Conservation (phyloP, 2,329 filamentous ascomycete genomes). For the Neocatenulostroma microsporum region DNA sequence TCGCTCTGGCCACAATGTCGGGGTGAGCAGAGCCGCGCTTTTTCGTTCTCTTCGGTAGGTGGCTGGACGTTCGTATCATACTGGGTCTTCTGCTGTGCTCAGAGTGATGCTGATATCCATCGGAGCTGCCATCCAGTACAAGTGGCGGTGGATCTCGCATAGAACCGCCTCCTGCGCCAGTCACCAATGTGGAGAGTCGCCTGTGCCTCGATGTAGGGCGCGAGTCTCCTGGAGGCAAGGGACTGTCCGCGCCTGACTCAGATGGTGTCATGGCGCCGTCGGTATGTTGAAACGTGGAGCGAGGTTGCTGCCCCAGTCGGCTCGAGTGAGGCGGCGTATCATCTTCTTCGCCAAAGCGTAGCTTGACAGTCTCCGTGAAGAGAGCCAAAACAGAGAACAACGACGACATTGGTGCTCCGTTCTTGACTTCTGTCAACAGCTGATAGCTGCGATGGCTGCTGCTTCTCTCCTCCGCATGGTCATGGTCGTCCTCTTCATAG, state of each 20-base stretch:
- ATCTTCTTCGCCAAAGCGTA: constrained; percentile 63
- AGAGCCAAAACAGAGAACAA: constrained; percentile 94
- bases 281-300: constrained; percentile 13
- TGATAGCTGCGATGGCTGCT: constrained; percentile 79
- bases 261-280: constrained; percentile 19
- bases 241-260: constrained; percentile 21
- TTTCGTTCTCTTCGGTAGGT: constrained; percentile 20
- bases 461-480: constrained; percentile 55
- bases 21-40: constrained; percentile 75
- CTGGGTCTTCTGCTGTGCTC: constrained; percentile 21
- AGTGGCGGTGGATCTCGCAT: constrained; percentile 26
- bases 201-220: constrained; percentile 22
- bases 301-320: constrained; percentile 16
- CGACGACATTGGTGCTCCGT: constrained; percentile 96
- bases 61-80: constrained; percentile 14
- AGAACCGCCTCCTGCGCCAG: constrained; percentile 7
- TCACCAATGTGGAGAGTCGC: constrained; percentile 11
- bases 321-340: constrained; percentile 30
- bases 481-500: constrained; percentile 42
- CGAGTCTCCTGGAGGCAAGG: constrained; percentile 16
- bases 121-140: constrained; percentile 17
- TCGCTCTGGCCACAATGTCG: constrained; percentile 92
- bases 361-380: constrained; percentile 88
- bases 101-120: constrained; percentile 18
- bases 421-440: constrained; percentile 91